Evolutionary conservation across 2,329 filamentous ascomycete species (phyloP).

Genomic region (Tolypocladium pustulatum): DNA sequence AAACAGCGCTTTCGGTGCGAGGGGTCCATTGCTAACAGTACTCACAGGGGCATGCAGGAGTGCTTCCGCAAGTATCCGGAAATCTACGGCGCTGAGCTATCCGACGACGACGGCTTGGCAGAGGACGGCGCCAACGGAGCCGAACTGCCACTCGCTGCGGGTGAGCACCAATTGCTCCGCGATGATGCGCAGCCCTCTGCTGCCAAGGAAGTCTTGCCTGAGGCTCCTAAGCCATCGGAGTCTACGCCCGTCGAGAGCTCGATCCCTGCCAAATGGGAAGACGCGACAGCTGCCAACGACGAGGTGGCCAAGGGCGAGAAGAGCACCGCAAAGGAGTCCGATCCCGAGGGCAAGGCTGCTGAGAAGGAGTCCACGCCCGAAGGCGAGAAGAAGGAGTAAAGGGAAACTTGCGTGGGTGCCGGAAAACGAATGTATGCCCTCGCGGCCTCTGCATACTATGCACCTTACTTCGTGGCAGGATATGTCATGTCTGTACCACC

Average conservation of each 20-base stretch:
- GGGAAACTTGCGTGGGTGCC: neutral
- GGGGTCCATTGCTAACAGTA: slow-evolving; percentile 13
- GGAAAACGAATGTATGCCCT: neutral
- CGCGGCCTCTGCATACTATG: slow-evolving; percentile 1
- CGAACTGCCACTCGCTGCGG: slow-evolving; percentile 1
- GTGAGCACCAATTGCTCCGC: slow-evolving; percentile 3
- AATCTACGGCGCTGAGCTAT: slow-evolving; percentile 80
- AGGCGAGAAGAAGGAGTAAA: slow-evolving; percentile 4
- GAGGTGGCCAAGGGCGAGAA: slow-evolving; percentile 10
- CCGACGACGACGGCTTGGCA: slow-evolving; percentile 53
- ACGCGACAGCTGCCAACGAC: slow-evolving; percentile 18
- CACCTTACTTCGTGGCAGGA: slow-evolving; percentile 2
- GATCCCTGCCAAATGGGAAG: slow-evolving; percentile 12
- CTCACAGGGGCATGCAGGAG: slow-evolving; percentile 78
- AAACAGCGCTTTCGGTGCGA: neutral
- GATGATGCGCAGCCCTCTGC: neutral
- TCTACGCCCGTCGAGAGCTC: slow-evolving; percentile 3
- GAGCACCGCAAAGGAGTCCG: slow-evolving; percentile 5
- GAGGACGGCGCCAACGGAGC: slow-evolving; percentile 29
- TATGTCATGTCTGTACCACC: slow-evolving; percentile 5
- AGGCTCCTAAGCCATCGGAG: slow-evolving; percentile 5
- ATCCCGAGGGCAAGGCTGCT: slow-evolving; percentile 6
- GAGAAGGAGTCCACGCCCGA: slow-evolving; percentile 1
- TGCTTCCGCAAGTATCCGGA: slow-evolving; percentile 93
- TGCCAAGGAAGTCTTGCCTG: slow-evolving; percentile 2